Base-by-base conservation (phyloP, 495 filamentous ascomycete genomes). In the Podospora didyma region DNA sequence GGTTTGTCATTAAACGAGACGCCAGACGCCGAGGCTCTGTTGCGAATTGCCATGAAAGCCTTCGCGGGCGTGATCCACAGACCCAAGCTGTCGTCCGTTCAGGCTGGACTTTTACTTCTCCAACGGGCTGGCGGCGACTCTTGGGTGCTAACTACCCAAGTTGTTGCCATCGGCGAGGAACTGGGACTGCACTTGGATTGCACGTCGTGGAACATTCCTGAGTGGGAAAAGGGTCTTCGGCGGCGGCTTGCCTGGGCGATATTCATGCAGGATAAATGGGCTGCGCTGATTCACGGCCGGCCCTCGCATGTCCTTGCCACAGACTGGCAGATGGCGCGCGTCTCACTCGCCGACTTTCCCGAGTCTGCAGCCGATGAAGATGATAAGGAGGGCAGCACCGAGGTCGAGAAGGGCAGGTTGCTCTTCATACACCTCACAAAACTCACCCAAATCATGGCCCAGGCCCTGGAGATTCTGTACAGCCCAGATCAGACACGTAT, bases 231-330 rank as follows among this genome's bases (percentile, higher is more conserved):
- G 47, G 83, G 86, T 0, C 73, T 89, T 16, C 78, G 87, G 26
- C 82, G 86, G 57, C 78, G 88, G 2, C 73, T 91, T 11, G 87
- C 83, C 51, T 90, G 88, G 86, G 87, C 86, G 0, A 70, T 91
- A 20, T 90, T 83, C 62, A 84, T 86, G 78, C 86, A 89, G 58
- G 88, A 91, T 56, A 90, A 88, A 67, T 91, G 88, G 87, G 82
- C 82, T 7, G 82, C 83, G 24, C 69, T 90, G 26, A 80, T 86
- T 10, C 78, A 87, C 56, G 88, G 88, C 3, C 79, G 86, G 7
- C 88, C 87, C 5, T 85, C 86, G 1, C 87, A 86, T 62, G 86
- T 87, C 58, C 75, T 79, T 26, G 62, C 71, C 11, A 73, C 78
- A 16, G 84, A 88, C 62, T 90, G 86, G 86, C 83, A 82, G 35